Evolutionary conservation across 805 yeast species (phyloP).

Genomic region (Candida nemodendra): DNA sequence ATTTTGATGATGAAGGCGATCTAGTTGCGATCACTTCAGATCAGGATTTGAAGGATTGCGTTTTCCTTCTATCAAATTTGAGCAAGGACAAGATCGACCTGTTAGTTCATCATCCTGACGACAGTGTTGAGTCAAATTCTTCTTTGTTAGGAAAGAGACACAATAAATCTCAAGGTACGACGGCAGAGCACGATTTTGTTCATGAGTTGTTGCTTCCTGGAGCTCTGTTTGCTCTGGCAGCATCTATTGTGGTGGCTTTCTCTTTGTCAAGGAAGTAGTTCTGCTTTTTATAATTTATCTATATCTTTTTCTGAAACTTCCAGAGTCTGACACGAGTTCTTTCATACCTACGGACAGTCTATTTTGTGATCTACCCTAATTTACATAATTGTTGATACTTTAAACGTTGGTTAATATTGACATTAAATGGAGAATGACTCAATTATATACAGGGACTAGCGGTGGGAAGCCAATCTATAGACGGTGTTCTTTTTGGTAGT

Average conservation of each 20-base stretch:
- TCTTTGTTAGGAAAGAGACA: constrained; percentile 1
- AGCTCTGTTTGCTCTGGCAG: constrained; percentile 57
- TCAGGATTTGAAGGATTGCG: constrained; percentile 72
- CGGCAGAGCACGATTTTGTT: constrained; percentile 34
- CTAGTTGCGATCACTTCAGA: constrained; percentile 73
- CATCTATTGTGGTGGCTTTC: constrained; percentile 55
- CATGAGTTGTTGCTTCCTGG: constrained; percentile 66
- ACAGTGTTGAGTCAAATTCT: constrained; percentile 27
- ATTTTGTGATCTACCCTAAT: too few relatives aligned
- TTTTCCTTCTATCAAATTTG: constrained; percentile 49
- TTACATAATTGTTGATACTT: too few relatives aligned
- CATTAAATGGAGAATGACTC: constrained; percentile 2
- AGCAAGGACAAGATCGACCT: constrained; percentile 66
- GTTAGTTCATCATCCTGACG: constrained; percentile 66
- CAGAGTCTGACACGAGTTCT: too few relatives aligned
- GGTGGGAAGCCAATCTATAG: constrained; percentile 1
- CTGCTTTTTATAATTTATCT: constrained; percentile 1
- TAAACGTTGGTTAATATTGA: too few relatives aligned
- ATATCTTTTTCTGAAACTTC: constrained; percentile 1
- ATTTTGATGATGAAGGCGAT: constrained; percentile 83
- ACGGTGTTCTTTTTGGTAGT: constrained; percentile 12
- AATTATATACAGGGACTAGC: constrained; percentile 15
- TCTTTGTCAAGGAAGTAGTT: constrained; percentile 45
- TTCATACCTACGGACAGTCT: too few relatives aligned
- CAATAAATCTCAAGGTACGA: constrained; percentile 5